These are phyloP conservation scores for Immersiporthe knoxdaviesiana DNA, from an alignment of 2,329 filamentous ascomycete species.

Conservation along the genomic window DNA sequence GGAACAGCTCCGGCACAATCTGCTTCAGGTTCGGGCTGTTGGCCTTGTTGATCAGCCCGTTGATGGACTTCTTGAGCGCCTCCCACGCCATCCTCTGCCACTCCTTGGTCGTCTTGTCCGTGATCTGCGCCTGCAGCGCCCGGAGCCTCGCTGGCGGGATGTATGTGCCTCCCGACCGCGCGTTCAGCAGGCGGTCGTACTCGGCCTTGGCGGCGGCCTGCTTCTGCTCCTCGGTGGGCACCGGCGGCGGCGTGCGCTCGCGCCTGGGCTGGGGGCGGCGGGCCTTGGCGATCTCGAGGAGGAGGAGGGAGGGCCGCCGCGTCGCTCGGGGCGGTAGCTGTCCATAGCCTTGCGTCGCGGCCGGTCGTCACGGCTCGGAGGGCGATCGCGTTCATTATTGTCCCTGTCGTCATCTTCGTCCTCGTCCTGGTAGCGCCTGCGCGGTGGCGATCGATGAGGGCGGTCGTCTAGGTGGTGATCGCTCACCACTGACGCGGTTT, in stretches of 20 bases:
- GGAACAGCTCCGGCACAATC: slow-evolving; percentile 94
- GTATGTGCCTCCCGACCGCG: slow-evolving; percentile 94
- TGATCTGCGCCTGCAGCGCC: slow-evolving; percentile 94
- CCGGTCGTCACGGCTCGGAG: slow-evolving; percentile 30
- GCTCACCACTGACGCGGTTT: slow-evolving; percentile 29
- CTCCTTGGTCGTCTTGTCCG: slow-evolving; percentile 93
- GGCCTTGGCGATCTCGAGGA: slow-evolving; percentile 9
- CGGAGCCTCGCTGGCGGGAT: slow-evolving; percentile 90
- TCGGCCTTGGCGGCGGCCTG: slow-evolving; percentile 88
- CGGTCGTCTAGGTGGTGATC: slow-evolving; percentile 32
- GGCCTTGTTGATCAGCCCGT: slow-evolving; percentile 98
- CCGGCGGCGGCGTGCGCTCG: slow-evolving; percentile 43
- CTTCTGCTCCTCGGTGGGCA: slow-evolving; percentile 76
- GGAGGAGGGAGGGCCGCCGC: slow-evolving; percentile 11
- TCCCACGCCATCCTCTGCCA: slow-evolving; percentile 99
- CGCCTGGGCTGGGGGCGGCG: slow-evolving; percentile 30
- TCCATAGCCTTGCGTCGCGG: slow-evolving; percentile 51
- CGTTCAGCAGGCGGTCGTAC: slow-evolving; percentile 87
- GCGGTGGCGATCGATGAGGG: slow-evolving; percentile 37
- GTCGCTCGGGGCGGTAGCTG: slow-evolving; percentile 50
- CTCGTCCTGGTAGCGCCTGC: slow-evolving; percentile 29
- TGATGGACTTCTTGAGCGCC: slow-evolving; percentile 97
- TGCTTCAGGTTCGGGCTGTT: slow-evolving; percentile 98
- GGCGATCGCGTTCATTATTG: slow-evolving; percentile 29
- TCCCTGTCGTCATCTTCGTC: slow-evolving; percentile 32